These are phyloP conservation scores for Colletotrichum destructivum DNA, from an alignment of 2,329 filamentous ascomycete species.

Conservation along the genomic window DNA sequence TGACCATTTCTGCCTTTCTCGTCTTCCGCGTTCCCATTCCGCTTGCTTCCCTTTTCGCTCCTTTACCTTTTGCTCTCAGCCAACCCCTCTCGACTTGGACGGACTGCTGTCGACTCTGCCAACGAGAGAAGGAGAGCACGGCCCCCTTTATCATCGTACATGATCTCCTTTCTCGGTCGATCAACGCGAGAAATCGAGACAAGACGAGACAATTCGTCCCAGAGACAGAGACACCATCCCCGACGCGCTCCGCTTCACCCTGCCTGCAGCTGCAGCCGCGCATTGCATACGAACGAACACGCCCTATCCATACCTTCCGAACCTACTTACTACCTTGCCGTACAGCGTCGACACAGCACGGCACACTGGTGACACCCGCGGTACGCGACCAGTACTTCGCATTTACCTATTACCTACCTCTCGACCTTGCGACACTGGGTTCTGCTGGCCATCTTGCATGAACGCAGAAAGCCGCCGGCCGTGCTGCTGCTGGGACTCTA, in stretches of 20 bases:
- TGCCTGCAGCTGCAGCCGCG: slow-evolving; percentile 12
- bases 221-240: slow-evolving; percentile 22
- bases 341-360: background rate
- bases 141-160: slow-evolving; percentile 11
- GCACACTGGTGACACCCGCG: background rate
- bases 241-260: slow-evolving; percentile 27
- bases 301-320: slow-evolving; percentile 9
- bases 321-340: background rate
- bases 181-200: slow-evolving; percentile 38
- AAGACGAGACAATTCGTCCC: slow-evolving; percentile 30
- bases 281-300: slow-evolving; percentile 12
- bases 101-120: background rate
- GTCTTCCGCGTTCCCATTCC: slow-evolving; percentile 22
- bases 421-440: background rate
- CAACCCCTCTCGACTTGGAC: slow-evolving; percentile 9
- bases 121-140: slow-evolving; percentile 21
- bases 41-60: slow-evolving; percentile 19
- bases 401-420: background rate
- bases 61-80: background rate
- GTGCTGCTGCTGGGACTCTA: slow-evolving; percentile 1
- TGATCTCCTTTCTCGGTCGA: slow-evolving; percentile 28
- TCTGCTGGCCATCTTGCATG: background rate
- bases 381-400: slow-evolving; percentile 13
- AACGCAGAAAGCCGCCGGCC: background rate
- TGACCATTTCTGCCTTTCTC: slow-evolving; percentile 1